phyloP scores from a whole-genome alignment of 2,329 filamentous ascomycete genomes.

The Cadophora gregata region DNA sequence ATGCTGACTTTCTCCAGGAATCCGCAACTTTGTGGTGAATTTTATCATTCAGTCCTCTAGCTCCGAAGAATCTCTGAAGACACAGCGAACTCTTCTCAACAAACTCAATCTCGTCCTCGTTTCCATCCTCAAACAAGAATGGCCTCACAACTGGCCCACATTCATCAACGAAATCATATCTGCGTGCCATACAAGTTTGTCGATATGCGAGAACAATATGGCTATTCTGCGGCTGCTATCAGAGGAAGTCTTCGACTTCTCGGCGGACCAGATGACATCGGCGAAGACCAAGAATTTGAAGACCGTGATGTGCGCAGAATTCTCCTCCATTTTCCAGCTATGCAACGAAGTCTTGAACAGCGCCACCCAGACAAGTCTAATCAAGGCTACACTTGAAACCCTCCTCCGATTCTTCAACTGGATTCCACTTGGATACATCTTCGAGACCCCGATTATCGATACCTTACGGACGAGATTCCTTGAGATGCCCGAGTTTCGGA shows the following conservation, averaged over 20 bases:
- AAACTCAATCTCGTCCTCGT: conserved; percentile 98
- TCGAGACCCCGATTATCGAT: conserved; percentile 95
- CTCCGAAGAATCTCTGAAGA: conserved; percentile 84
- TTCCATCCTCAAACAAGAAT: conserved; percentile 98
- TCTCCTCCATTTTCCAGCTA: conserved; percentile 96
- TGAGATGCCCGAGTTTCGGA: conserved; percentile 92
- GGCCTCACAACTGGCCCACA: conserved; percentile 99
- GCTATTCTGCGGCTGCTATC: conserved; percentile 93
- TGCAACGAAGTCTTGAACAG: conserved; percentile 95
- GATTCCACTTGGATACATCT: conserved; percentile 98
- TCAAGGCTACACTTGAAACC: conserved; percentile 97
- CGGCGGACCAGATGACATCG: conserved; percentile 99
- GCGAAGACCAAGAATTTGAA: conserved; percentile 95
- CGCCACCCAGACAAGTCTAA: conserved; percentile 83
- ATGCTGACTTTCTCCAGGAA: conserved; percentile 63
- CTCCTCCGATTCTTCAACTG: conserved; percentile 97
- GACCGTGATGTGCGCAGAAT: conserved; percentile 98
- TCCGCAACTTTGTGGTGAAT: conserved; percentile 98
- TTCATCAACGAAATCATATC: conserved; percentile 99
- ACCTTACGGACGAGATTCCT: conserved; percentile 92
- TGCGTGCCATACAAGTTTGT: conserved; percentile 91
- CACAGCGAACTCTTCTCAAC: conserved; percentile 89
- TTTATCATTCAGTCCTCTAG: conserved; percentile 95
- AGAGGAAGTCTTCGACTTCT: conserved; percentile 99
- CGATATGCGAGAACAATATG: conserved; percentile 99